phyloP scores from a whole-genome alignment of 345 rosid genomes.

The Eucalyptus pauciflora region DNA sequence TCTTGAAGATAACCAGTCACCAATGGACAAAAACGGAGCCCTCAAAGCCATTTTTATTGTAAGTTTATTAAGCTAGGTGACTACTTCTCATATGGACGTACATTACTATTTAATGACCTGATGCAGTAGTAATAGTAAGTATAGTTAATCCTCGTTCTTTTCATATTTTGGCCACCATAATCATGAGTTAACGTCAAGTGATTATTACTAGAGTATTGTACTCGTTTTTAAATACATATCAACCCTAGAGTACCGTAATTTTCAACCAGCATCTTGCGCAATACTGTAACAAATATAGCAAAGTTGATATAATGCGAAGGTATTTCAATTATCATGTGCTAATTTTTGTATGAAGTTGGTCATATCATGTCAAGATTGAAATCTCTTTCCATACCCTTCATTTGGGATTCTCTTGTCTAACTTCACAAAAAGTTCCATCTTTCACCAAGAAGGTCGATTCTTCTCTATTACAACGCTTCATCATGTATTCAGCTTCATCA shows the following conservation, averaged over 20 bases:
- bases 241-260: background rate
- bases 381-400: background rate
- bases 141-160: background rate
- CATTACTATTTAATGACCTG: background rate
- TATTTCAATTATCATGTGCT: background rate
- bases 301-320: background rate
- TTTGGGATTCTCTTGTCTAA: no score
- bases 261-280: background rate
- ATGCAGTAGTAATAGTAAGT: background rate
- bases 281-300: background rate
- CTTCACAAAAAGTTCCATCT: no score
- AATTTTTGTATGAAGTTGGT: background rate
- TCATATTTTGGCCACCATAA: background rate
- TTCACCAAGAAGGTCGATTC: background rate
- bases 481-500: background rate
- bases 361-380: background rate
- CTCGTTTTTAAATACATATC: no score
- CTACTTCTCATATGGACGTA: background rate
- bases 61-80: background rate
- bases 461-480: background rate
- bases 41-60: background rate
- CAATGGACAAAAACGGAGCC: background rate
- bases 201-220: background rate
- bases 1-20: background rate
- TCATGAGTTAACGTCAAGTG: background rate